These are phyloP conservation scores for Fomitopsis betulina DNA, from an alignment of 1,284 basidiomycete genomes.

Conservation along the genomic window DNA sequence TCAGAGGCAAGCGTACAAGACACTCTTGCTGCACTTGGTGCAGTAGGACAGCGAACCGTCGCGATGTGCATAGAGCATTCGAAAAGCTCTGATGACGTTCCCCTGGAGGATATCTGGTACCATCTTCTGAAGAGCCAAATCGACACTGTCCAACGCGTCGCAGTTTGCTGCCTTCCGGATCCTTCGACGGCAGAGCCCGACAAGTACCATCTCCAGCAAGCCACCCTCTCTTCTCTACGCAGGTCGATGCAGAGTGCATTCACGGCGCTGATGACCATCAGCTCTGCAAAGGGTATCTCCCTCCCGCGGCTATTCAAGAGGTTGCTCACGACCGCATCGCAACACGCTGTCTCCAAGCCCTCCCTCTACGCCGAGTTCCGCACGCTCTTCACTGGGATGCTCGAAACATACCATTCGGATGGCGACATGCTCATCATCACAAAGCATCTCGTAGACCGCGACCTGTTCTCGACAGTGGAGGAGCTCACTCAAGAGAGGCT, in stretches of 20 bases:
- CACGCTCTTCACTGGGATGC: constrained; percentile 87
- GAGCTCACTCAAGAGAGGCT: constrained; percentile 30
- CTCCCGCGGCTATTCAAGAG: constrained; percentile 92
- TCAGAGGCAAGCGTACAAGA: constrained; percentile 28
- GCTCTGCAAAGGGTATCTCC: constrained; percentile 78
- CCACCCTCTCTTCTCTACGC: constrained; percentile 54
- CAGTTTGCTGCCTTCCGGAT: constrained; percentile 35
- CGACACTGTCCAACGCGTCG: constrained; percentile 70
- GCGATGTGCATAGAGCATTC: constrained; percentile 69
- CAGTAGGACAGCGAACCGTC: constrained; percentile 58
- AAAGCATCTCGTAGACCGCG: constrained; percentile 78
- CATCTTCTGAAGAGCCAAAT: constrained; percentile 80
- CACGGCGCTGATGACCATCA: constrained; percentile 77
- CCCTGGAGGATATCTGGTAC: constrained; percentile 90
- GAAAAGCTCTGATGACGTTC: constrained; percentile 36
- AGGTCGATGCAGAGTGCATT: constrained; percentile 85
- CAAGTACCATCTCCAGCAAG: constrained; percentile 16
- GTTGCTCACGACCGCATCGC: constrained; percentile 69
- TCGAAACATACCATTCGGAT: constrained; percentile 90
- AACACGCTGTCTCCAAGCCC: constrained; percentile 40
- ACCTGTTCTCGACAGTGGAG: constrained; percentile 75
- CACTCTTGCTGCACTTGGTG: constrained; percentile 38
- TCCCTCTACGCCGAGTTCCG: constrained; percentile 92
- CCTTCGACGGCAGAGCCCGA: constrained; percentile 15
- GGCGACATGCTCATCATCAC: constrained; percentile 89